These are phyloP conservation scores for Zygosaccharomyces bailii DNA, from an alignment of 805 yeast genomes.

Conservation along the genomic window DNA sequence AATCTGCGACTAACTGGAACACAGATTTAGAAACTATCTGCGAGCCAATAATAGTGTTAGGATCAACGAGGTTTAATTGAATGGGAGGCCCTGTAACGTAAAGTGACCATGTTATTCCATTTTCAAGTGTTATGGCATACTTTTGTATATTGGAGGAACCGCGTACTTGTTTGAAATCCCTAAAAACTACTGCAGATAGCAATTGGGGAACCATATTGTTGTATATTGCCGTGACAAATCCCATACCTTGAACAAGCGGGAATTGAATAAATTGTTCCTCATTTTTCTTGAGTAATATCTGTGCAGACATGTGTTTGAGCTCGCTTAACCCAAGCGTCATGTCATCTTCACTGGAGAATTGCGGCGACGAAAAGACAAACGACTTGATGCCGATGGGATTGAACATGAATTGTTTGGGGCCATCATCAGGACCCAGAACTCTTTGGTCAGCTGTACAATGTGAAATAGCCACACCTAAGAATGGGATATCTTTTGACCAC, in stretches of 20 bases:
- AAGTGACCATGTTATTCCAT: conserved; percentile 62
- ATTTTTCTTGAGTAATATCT: conserved; percentile 29
- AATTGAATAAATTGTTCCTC: conserved; percentile 42
- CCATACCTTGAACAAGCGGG: conserved; percentile 79
- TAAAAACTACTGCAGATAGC: conserved; percentile 64
- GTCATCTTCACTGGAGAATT: conserved; percentile 34
- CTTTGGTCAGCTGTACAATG: conserved; percentile 57
- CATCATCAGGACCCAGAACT: conserved; percentile 59
- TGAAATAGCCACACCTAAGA: conserved; percentile 61
- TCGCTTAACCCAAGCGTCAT: conserved; percentile 29
- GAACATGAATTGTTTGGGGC: conserved; percentile 58
- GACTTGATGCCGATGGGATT: conserved; percentile 66
- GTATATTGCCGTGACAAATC: conserved; percentile 68
- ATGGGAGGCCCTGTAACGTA: conserved; percentile 48
- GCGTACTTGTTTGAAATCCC: conserved; percentile 42
- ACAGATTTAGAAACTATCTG: conserved; percentile 41
- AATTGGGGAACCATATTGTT: conserved; percentile 51
- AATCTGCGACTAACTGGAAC: conserved; percentile 59
- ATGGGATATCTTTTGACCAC: conserved; percentile 49
- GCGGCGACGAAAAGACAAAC: conserved; percentile 47
- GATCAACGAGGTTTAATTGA: conserved; percentile 53
- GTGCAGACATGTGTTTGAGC: conserved; percentile 37
- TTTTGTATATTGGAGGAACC: conserved; percentile 45
- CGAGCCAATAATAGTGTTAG: conserved; percentile 22
- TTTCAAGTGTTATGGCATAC: conserved; percentile 52